Conservation (phyloP, 495 filamentous ascomycete species). For the Penicillium macrosclerotiorum region DNA sequence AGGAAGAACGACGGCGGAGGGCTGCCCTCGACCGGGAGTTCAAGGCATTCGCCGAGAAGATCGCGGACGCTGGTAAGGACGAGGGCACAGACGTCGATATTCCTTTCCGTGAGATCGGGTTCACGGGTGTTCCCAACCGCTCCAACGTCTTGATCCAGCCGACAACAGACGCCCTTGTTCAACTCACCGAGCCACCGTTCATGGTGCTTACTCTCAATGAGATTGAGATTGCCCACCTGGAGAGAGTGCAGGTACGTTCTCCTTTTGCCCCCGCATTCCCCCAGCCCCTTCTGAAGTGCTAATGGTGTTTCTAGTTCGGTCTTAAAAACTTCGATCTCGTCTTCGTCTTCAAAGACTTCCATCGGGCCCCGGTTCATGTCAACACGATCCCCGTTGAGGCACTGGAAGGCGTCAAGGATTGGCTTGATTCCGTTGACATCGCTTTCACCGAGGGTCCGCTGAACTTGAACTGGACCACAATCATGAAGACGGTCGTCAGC, state of each 20-base stretch:
- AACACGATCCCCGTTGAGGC: slow-evolving; percentile 98
- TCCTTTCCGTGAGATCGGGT: slow-evolving; percentile 93
- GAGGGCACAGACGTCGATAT: slow-evolving; percentile 87
- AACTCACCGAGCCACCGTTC: slow-evolving; percentile 96
- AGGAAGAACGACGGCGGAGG: slow-evolving; percentile 88
- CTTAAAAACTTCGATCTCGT: slow-evolving; percentile 99
- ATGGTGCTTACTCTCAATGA: slow-evolving; percentile 91
- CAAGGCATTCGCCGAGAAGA: slow-evolving; percentile 96
- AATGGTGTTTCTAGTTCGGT: slow-evolving; percentile 63
- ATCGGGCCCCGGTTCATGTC: slow-evolving; percentile 80
- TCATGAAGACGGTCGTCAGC: slow-evolving; percentile 97
- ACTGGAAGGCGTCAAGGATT: slow-evolving; percentile 94
- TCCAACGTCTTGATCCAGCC: slow-evolving; percentile 94
- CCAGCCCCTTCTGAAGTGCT: slow-evolving; percentile 6
- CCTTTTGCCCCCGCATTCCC: no score
- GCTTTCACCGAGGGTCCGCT: slow-evolving; percentile 92
- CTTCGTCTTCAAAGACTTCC: slow-evolving; percentile 96
- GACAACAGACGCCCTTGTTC: slow-evolving; percentile 96
- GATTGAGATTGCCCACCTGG: slow-evolving; percentile 93
- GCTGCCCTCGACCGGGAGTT: slow-evolving; percentile 93
- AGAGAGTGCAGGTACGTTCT: slow-evolving; percentile 74
- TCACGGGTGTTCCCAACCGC: slow-evolving; percentile 92
- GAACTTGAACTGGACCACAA: slow-evolving; percentile 97
- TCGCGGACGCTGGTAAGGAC: slow-evolving; percentile 85
- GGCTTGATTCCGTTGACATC: slow-evolving; percentile 93